phyloP scores from a whole-genome alignment of 176 grass and related monocot species.

The Musa schizocarpa region DNA sequence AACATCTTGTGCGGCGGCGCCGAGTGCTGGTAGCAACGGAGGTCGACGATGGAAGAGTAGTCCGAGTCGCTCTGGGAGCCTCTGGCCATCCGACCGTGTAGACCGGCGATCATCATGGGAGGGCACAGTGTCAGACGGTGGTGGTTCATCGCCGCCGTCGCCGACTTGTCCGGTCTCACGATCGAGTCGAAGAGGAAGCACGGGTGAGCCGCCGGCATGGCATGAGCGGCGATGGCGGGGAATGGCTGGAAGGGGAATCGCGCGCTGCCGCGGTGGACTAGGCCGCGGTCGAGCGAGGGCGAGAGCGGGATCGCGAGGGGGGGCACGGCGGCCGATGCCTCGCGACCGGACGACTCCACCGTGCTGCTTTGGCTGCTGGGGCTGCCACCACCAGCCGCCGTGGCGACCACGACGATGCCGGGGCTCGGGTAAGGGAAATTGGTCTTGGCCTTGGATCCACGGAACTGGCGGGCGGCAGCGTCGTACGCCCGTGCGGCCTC shows the following conservation, averaged over 20 bases:
- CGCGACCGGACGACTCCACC: constrained; percentile 53
- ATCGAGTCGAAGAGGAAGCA: constrained; percentile 45
- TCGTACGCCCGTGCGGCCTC: constrained; percentile 83
- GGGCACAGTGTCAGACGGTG: not conserved
- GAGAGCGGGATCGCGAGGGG: constrained; percentile 46
- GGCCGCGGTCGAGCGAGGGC: constrained; percentile 31
- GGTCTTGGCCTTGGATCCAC: constrained; percentile 82
- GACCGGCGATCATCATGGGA: not conserved
- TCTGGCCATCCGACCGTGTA: not conserved
- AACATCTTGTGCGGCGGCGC: constrained; percentile 19
- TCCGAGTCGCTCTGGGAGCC: constrained; percentile 63
- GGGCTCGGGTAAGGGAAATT: constrained; percentile 47
- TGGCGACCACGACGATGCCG: not conserved
- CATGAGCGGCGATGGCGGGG: constrained; percentile 7
- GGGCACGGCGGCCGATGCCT: constrained; percentile 21
- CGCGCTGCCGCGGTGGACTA: constrained; percentile 30
- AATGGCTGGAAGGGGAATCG: constrained; percentile 44
- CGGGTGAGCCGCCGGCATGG: constrained; percentile 9
- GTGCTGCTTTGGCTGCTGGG: constrained; percentile 80
- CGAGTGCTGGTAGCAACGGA: not conserved
- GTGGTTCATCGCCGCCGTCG: constrained; percentile 8
- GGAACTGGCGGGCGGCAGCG: constrained; percentile 69
- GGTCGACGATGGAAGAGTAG: constrained; percentile 63
- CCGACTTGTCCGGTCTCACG: constrained; percentile 18
- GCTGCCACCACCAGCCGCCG: constrained; percentile 27